Conservation (phyloP, 2,329 filamentous ascomycete species). For the Fusarium subtropicale region DNA sequence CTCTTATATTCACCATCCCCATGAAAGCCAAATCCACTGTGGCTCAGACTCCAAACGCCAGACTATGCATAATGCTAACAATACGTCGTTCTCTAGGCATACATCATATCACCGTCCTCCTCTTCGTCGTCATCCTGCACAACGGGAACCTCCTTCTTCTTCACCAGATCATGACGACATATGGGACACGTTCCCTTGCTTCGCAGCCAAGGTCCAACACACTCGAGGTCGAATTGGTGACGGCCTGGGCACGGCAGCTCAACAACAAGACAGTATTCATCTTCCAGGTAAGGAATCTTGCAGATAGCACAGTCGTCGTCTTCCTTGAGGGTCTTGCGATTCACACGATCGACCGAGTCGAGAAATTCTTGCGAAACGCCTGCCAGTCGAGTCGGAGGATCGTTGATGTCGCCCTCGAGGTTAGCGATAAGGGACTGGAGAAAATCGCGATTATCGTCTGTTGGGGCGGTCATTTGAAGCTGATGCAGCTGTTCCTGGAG, state of each 20-base stretch:
- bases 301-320: conserved; percentile 73
- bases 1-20: conserved; percentile 7
- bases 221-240: conserved; percentile 75
- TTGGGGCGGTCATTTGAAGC: conserved; percentile 62
- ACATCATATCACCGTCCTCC: conserved; percentile 64
- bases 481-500: conserved; percentile 69
- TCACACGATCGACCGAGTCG: conserved; percentile 69
- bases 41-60: conserved; percentile 48
- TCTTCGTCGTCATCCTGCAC: conserved; percentile 62
- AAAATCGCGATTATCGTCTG: conserved; percentile 60
- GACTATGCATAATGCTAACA: conserved; percentile 35
- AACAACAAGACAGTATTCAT: conserved; percentile 71
- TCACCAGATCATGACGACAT: conserved; percentile 69
- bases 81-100: conserved; percentile 46
- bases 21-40: conserved; percentile 25
- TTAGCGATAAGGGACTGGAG: conserved; percentile 61
- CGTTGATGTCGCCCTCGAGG: conserved; percentile 63
- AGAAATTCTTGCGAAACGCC: conserved; percentile 71
- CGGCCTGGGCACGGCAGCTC: conserved; percentile 70
- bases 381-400: conserved; percentile 62
- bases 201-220: conserved; percentile 72
- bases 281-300: conserved; percentile 70
- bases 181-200: conserved; percentile 74
- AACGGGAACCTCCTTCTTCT: conserved; percentile 62
- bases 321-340: conserved; percentile 59